These are phyloP conservation scores for Oryza australiensis DNA, from an alignment of 176 grass and related monocot species.

Conservation along the genomic window DNA sequence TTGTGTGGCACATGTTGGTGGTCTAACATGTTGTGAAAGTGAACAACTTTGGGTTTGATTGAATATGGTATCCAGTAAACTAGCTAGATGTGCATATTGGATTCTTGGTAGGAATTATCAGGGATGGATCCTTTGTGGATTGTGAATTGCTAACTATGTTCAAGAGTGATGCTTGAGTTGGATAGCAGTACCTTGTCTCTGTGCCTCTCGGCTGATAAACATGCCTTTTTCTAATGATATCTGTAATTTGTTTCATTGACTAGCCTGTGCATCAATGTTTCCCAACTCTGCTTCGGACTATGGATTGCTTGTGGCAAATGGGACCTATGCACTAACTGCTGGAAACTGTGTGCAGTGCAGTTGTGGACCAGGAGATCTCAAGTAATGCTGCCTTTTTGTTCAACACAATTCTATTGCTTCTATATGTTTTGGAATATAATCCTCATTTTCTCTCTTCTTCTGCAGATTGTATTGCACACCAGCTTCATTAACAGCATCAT, in stretches of 20 bases:
- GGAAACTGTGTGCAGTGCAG: conserved; percentile 89
- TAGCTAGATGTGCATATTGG: not conserved
- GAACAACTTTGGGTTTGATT: not conserved
- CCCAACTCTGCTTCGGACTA: conserved; percentile 65
- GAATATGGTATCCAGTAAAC: not conserved
- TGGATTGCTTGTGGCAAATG: conserved; percentile 88
- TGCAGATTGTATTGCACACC: conserved; percentile 82
- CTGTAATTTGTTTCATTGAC: conserved; percentile 23
- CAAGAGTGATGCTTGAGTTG: conserved; percentile 16
- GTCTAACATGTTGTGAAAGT: not conserved
- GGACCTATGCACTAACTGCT: conserved; percentile 80
- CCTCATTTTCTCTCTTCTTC: not conserved
- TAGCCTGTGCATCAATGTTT: conserved; percentile 77
- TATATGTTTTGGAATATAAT: conserved; percentile 25
- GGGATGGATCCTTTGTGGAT: conserved; percentile 18
- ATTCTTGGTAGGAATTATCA: conserved; percentile 13
- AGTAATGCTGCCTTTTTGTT: conserved; percentile 53
- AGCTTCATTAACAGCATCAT: conserved; percentile 61
- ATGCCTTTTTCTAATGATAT: conserved; percentile 21
- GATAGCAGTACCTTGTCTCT: conserved; percentile 9
- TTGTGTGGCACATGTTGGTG: not conserved
- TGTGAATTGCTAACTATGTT: not conserved
- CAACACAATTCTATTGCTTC: conserved; percentile 4
- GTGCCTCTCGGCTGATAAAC: not conserved
- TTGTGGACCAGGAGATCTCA: conserved; percentile 84